Percentiles rank a stretch among this genome's conserved stretches.
Evolutionary conservation across 2,329 filamentous ascomycete species (phyloP).

Genomic region (Mollisiaceae sp.): DNA sequence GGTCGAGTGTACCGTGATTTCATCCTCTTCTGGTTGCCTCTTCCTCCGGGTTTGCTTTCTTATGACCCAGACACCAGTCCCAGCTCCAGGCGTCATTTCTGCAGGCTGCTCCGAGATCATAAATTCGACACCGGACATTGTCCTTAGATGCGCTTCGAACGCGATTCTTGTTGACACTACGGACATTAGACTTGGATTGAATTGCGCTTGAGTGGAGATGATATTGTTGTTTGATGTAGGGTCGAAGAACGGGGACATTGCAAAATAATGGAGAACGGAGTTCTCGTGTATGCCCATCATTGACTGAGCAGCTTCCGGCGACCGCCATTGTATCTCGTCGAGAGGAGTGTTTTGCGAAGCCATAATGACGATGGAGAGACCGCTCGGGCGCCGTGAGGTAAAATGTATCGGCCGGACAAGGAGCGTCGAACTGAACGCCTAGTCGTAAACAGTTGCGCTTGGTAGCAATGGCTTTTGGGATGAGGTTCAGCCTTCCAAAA

Average conservation of each 20-base stretch:
- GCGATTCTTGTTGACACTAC: slow-evolving; percentile 64
- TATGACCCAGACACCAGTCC: slow-evolving; percentile 72
- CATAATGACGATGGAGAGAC: slow-evolving; percentile 42
- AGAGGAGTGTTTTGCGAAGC: slow-evolving; percentile 57
- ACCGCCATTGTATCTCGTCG: slow-evolving; percentile 72
- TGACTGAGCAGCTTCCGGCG: slow-evolving; percentile 53
- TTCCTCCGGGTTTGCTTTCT: slow-evolving; percentile 70
- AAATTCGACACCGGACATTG: slow-evolving; percentile 71
- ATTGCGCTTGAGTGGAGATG: slow-evolving; percentile 65
- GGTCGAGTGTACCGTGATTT: slow-evolving; percentile 61
- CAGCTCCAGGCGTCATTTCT: slow-evolving; percentile 63
- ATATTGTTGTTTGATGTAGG: slow-evolving; percentile 70
- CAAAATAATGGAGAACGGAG: slow-evolving; percentile 67
- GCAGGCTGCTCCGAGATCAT: slow-evolving; percentile 69
- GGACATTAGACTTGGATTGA: slow-evolving; percentile 62
- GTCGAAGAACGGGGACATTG: slow-evolving; percentile 71
- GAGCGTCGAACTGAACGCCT: not conserved
- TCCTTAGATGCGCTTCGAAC: slow-evolving; percentile 66
- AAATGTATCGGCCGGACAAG: not conserved
- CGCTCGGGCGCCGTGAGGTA: not conserved
- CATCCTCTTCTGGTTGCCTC: slow-evolving; percentile 59
- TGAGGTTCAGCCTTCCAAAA: not conserved
- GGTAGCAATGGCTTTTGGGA: too few relatives aligned
- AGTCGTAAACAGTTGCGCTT: not conserved
- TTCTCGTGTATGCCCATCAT: slow-evolving; percentile 67